Base-by-base conservation (phyloP, 768 basidiomycete genomes). In the Boletus reticulatus region DNA sequence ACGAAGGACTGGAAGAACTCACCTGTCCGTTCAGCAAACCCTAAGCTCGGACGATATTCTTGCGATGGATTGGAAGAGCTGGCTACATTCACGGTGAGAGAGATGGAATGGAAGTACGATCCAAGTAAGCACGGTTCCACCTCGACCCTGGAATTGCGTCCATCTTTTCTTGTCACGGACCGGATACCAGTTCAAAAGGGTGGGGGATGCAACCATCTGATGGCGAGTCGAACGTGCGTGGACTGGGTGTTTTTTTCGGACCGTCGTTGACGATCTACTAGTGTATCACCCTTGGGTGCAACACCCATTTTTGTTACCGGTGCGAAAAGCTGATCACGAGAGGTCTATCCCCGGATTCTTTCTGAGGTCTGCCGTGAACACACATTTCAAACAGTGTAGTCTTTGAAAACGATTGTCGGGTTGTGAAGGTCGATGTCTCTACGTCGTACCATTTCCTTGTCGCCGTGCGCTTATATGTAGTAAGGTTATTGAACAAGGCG, bases 21-120 rank as follows among this genome's bases (percentile, higher is more conserved):
- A 59, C 61, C 13, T 87, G 85, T 59, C 82, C 83, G 1, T 60
- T 66, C 76, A 77, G 42, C 79, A 82, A 52, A 42, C 61, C 53
- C 46, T 74, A 32, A 53, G 8, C 9, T 29, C 60, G 1, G 24
- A 65, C 12, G 61, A 62, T 19, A 84, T 59, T 80, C 80, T 1
- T 87, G 85, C 63, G 84, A 85, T 51, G 82, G 81, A 5, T 72
- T 77, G 14, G 72, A 75, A 11, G 85, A 85, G 58, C 71, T 86
- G 13, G 77, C 8, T 68, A 75, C 42, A 64, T 84, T 31, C n/a
- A n/a, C n/a, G n/a, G 80, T 84, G 75, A 65, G 62, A 37, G 63
- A 73, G 46, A 71, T 75, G 52, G 84, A 84, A 7, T 87, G 85
- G 85, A 84, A 80, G 56, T 75, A 78, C 53, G 87, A 85, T 64